Conservation (phyloP, 2,329 filamentous ascomycete species). For the Diaporthe helianthi region DNA sequence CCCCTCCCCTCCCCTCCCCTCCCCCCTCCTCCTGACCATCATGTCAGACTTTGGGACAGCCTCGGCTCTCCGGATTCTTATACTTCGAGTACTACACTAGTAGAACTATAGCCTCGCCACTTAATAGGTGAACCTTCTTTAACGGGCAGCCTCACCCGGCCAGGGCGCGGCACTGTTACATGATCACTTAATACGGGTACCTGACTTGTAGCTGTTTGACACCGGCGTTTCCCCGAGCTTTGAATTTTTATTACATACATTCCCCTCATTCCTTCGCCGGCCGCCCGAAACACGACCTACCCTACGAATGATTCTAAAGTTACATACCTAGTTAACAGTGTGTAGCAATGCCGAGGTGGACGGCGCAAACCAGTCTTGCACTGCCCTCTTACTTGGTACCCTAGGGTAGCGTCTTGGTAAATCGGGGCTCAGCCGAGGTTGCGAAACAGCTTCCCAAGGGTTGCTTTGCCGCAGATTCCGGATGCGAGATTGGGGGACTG, state of each 20-base stretch:
- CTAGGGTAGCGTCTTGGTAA: constrained; percentile 13
- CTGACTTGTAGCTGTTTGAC: neutral
- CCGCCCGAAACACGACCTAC: neutral
- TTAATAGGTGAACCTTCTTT: constrained; percentile 11
- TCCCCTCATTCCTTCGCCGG: constrained; percentile 20
- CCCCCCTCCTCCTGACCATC: neutral
- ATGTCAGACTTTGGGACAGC: neutral
- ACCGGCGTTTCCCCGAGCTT: neutral
- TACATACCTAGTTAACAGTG: no score
- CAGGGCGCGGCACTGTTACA: constrained; percentile 19
- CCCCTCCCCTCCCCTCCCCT: neutral
- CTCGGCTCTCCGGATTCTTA: constrained; percentile 13
- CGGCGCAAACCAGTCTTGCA: neutral
- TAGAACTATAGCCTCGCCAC: constrained; percentile 5
- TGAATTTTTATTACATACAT: neutral
- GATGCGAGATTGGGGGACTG: no score
- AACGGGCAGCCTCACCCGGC: neutral
- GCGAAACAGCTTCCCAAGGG: no score
- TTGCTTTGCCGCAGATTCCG: neutral
- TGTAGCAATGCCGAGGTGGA: constrained; percentile 8
- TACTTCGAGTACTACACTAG: no score
- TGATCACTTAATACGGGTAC: constrained; percentile 17
- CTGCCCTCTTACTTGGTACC: constrained; percentile 14
- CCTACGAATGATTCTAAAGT: no score
- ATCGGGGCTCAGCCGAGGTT: constrained; percentile 2